Evolutionary conservation across 176 grass and related monocot species (phyloP).

Genomic region (barley (Hordeum vulgare)): DNA sequence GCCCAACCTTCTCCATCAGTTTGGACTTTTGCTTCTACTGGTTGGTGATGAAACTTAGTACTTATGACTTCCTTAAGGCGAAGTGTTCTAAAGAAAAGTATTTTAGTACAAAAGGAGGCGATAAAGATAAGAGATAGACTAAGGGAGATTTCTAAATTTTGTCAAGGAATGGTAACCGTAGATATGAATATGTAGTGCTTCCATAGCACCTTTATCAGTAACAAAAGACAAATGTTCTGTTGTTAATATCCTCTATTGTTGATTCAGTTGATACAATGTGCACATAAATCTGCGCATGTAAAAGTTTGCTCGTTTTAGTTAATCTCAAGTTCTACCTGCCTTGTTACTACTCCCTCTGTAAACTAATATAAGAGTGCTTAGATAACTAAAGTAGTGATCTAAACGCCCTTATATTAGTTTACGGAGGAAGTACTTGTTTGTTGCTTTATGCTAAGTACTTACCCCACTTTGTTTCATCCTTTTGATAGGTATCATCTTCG

Average conservation of each 20-base stretch:
- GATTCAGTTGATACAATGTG: constrained; percentile 2
- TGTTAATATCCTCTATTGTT: not conserved
- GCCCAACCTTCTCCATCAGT: too few relatives aligned
- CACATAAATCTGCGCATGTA: constrained; percentile 3
- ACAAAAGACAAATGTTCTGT: not conserved
- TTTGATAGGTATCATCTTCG: constrained; percentile 58
- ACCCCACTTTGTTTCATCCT: constrained; percentile 19
- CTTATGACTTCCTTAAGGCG: not conserved
- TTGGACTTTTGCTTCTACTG: too few relatives aligned
- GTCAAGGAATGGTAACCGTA: not conserved
- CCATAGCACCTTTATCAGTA: not conserved
- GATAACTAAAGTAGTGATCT: too few relatives aligned
- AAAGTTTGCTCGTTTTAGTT: not conserved
- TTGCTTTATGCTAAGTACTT: constrained; percentile 17
- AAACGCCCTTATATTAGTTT: too few relatives aligned
- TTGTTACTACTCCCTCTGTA: too few relatives aligned
- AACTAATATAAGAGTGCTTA: too few relatives aligned
- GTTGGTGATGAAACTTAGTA: too few relatives aligned
- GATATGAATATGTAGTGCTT: not conserved
- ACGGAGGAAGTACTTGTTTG: too few relatives aligned
- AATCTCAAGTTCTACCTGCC: constrained; percentile 4
- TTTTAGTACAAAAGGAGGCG: not conserved
- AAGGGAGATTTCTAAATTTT: constrained; percentile 3
- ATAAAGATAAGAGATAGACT: not conserved
- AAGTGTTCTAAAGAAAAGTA: not conserved